Conservation (phyloP, 148 eudicot genomes). For the Rhododendron ferrugineum region DNA sequence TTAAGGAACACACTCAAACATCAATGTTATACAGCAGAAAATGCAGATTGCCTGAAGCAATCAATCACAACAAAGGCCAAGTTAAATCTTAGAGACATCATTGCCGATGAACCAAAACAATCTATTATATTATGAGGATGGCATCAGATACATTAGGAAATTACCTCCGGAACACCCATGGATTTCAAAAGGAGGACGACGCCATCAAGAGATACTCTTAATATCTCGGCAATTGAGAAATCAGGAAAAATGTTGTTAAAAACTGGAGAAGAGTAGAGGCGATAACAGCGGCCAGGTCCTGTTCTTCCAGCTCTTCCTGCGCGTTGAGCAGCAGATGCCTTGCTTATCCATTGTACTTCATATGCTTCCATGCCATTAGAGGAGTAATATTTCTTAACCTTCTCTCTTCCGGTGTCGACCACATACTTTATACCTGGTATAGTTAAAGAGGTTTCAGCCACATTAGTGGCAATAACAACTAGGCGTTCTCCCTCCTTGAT, state of each 20-base stretch:
- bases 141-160: no score
- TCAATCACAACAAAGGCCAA: no score
- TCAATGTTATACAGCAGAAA: no score
- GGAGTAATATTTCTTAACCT: slow-evolving; percentile 64
- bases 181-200: slow-evolving; percentile 81
- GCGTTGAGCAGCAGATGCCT: slow-evolving; percentile 87
- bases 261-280: slow-evolving; percentile 61
- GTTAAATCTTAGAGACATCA: no score
- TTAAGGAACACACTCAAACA: no score
- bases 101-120: no score
- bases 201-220: slow-evolving; percentile 79
- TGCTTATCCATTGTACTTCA: slow-evolving; percentile 83
- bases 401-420: slow-evolving; percentile 88
- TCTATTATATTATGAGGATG: no score
- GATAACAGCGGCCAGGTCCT: slow-evolving; percentile 90
- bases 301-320: slow-evolving; percentile 99
- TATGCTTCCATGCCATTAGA: slow-evolving; percentile 76
- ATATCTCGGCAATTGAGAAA: slow-evolving; percentile 70
- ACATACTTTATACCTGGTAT: slow-evolving; percentile 94
- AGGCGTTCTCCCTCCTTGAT: slow-evolving; percentile 23
- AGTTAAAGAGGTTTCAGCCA: slow-evolving; percentile 93
- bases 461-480: slow-evolving; percentile 92
- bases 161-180: slow-evolving; percentile 65
- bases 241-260: slow-evolving; percentile 51
- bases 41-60: no score